A percentile compares a stretch with the other conserved stretches of the same genome.
Evolutionary conservation across 176 grass and related monocot genomes (phyloP).

Genomic region (Oryza brachyantha): DNA sequence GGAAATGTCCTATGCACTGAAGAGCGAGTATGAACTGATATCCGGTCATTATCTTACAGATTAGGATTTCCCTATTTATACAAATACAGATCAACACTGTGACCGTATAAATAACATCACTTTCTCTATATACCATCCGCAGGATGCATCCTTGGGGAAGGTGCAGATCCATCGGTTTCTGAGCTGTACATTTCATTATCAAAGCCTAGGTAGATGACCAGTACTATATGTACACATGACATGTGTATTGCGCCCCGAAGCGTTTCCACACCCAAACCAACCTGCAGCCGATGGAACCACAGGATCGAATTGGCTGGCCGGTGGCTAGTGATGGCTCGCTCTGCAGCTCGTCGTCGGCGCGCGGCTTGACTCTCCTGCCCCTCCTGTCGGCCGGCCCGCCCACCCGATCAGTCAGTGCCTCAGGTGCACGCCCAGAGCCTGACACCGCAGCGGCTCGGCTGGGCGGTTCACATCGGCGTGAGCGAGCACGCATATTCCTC

Average conservation of each 20-base stretch:
- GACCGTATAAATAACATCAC: background rate
- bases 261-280: background rate
- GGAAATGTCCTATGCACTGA: too few species aligned
- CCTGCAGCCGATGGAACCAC: background rate
- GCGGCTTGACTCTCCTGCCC: background rate
- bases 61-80: too few species aligned
- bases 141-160: background rate
- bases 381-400: background rate
- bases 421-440: background rate
- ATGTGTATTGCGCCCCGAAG: background rate
- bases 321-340: conserved; percentile 4
- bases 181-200: background rate
- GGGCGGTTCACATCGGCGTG: conserved; percentile 11
- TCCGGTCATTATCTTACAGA: background rate
- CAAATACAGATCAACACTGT: too few species aligned
- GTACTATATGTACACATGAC: background rate
- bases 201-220: background rate
- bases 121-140: background rate
- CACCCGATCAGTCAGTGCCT: background rate
- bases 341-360: background rate
- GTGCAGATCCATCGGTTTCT: background rate
- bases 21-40: background rate
- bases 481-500: background rate
- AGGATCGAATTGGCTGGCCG: background rate
- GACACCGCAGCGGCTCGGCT: conserved; percentile 24